Conservation (phyloP, 2,329 filamentous ascomycete species). For the Sporothrix dimorphospora region DNA sequence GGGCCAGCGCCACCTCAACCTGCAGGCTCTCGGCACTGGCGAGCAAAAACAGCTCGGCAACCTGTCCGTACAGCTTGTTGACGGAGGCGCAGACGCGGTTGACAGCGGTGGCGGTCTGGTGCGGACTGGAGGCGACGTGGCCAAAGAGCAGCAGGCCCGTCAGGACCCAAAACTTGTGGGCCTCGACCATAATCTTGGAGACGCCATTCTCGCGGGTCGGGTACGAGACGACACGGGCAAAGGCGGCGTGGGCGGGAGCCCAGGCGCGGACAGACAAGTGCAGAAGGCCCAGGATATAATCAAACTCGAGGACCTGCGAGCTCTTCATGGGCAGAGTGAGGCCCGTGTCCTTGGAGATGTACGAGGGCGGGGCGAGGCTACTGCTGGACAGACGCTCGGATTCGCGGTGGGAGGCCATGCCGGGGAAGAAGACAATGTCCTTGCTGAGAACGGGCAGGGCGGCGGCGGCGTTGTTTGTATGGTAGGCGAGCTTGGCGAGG, state of each 20-base stretch:
- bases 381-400: conserved; percentile 49
- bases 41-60: conserved; percentile 59
- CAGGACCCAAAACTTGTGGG: conserved; percentile 90
- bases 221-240: conserved; percentile 68
- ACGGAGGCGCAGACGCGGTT: conserved; percentile 61
- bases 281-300: conserved; percentile 68
- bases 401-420: conserved; percentile 41
- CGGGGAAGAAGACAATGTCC: conserved; percentile 67
- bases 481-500: conserved; percentile 51
- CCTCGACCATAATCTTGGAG: conserved; percentile 81
- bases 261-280: conserved; percentile 65
- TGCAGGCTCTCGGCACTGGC: conserved; percentile 59
- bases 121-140: conserved; percentile 54
- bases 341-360: conserved; percentile 61
- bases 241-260: conserved; percentile 62
- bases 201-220: conserved; percentile 64
- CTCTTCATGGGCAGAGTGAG: conserved; percentile 59
- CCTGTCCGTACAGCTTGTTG: conserved; percentile 48
- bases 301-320: conserved; percentile 66
- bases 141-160: conserved; percentile 73
- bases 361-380: conserved; percentile 53
- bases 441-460: conserved; percentile 66
- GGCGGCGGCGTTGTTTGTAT: conserved; percentile 55
- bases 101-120: conserved; percentile 56
- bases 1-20: conserved; percentile 59